phyloP scores from a whole-genome alignment of 1,139 yeast species.

The Suhomyces coccinellae region DNA sequence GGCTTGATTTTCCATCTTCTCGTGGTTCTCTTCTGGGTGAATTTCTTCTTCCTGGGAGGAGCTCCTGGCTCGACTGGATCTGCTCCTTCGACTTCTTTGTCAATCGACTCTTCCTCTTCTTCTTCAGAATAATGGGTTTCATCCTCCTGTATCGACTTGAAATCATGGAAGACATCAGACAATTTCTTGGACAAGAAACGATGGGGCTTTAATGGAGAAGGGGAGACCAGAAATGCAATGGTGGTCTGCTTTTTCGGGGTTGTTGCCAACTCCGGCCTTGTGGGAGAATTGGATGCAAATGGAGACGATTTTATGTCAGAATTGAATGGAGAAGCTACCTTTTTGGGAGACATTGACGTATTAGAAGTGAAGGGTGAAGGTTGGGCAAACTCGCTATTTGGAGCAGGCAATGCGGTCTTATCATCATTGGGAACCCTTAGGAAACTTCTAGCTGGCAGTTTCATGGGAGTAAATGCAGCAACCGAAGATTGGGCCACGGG shows the following conservation, averaged over 20 bases:
- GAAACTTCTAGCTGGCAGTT: not conserved
- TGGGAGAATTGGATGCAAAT: not conserved
- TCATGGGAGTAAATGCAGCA: constrained; percentile 3
- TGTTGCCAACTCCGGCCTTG: not conserved
- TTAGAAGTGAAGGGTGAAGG: not conserved
- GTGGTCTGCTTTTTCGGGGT: constrained; percentile 13
- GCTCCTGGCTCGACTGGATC: constrained; percentile 6
- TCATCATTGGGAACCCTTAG: not conserved
- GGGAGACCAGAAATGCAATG: constrained; percentile 40
- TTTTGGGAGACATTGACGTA: not conserved
- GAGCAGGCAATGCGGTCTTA: not conserved
- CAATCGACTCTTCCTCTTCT: constrained; percentile 17
- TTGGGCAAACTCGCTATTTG: not conserved
- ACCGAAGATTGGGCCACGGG: not conserved
- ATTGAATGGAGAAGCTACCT: constrained; percentile 3
- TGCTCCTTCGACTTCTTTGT: constrained; percentile 18
- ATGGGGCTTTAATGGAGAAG: constrained; percentile 47
- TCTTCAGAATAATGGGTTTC: constrained; percentile 15
- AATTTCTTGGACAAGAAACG: constrained; percentile 36
- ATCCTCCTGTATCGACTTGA: constrained; percentile 24
- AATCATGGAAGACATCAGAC: constrained; percentile 33
- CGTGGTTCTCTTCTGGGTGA: constrained; percentile 63
- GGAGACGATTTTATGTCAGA: not conserved
- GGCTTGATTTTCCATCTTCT: constrained; percentile 60
- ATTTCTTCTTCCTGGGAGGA: constrained; percentile 30